Percentiles rank a stretch among this genome's conserved stretches.
phyloP scores from a whole-genome alignment of 306 rosid genomes.

The Castanea sativa region DNA sequence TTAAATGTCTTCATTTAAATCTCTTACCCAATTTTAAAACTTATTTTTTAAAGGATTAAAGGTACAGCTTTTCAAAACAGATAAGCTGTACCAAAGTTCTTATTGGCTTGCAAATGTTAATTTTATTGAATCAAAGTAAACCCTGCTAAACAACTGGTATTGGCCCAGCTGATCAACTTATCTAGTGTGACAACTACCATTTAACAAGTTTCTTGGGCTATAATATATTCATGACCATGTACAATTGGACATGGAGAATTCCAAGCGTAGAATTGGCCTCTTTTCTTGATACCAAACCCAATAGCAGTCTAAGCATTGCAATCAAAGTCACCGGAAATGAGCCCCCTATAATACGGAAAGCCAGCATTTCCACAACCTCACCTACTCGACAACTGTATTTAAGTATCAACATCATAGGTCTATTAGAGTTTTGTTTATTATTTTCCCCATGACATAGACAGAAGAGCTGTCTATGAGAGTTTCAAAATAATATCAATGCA shows the following conservation, averaged over 20 bases:
- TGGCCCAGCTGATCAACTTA: neutral
- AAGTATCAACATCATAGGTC: neutral
- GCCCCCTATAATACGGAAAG: neutral
- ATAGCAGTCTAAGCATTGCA: neutral
- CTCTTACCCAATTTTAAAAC: no score
- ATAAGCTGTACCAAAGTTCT: neutral
- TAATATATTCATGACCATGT: neutral
- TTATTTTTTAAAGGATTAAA: no score
- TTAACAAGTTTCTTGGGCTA: neutral
- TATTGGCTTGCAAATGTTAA: neutral
- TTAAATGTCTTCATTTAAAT: no score
- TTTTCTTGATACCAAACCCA: neutral
- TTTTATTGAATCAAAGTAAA: neutral
- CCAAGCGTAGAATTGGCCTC: neutral
- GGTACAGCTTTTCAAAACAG: no score
- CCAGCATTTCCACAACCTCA: neutral
- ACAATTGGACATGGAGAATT: neutral
- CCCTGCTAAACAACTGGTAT: neutral
- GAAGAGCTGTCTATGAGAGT: neutral
- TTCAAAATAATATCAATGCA: neutral
- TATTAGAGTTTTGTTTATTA: neutral
- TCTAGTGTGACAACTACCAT: neutral
- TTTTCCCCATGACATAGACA: neutral
- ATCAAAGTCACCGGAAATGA: neutral
- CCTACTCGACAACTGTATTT: neutral